Conservation (phyloP, 2,329 filamentous ascomycete species). For the Hypoxylon sp. region DNA sequence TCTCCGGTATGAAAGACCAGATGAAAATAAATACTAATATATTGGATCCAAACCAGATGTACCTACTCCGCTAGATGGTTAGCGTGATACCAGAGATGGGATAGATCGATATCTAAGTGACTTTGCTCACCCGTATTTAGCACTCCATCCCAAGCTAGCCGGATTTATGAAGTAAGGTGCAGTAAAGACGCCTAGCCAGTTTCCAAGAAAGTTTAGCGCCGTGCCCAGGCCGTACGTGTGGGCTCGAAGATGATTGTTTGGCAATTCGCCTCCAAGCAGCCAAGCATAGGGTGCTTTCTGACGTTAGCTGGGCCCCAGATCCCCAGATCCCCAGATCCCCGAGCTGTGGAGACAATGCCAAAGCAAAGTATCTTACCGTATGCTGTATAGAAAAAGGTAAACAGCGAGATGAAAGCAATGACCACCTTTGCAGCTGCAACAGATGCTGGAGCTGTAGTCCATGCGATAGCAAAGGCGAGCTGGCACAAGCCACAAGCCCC, state of each 20-base stretch:
- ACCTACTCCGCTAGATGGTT: slow-evolving; percentile 34
- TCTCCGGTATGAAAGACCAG: slow-evolving; percentile 45
- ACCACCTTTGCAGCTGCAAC: slow-evolving; percentile 46
- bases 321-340: too few relatives aligned
- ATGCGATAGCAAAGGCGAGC: slow-evolving; percentile 51
- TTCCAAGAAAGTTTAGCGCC: slow-evolving; percentile 55
- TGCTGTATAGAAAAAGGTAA: slow-evolving; percentile 52
- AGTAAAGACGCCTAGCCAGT: slow-evolving; percentile 55
- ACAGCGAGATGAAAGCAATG: slow-evolving; percentile 50
- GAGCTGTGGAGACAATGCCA: too few relatives aligned
- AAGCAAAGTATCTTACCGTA: slow-evolving; percentile 47
- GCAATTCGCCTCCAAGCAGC: slow-evolving; percentile 56
- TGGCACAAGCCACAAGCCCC: slow-evolving; percentile 50
- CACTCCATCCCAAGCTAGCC: slow-evolving; percentile 53
- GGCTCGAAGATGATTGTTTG: slow-evolving; percentile 55
- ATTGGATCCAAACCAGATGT: slow-evolving; percentile 57
- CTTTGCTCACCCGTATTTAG: slow-evolving; percentile 47
- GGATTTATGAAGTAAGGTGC: slow-evolving; percentile 59
- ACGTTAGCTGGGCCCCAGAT: slow-evolving; percentile 12
- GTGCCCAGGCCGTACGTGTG: slow-evolving; percentile 55
- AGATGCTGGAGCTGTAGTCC: slow-evolving; percentile 47
- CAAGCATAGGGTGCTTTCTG: slow-evolving; percentile 53
- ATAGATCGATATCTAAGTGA: background rate
- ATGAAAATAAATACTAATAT: slow-evolving; percentile 50
- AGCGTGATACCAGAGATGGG: background rate